Conservation (phyloP, 73 alveolate species). For the Paramecium tetraurelia region DNA sequence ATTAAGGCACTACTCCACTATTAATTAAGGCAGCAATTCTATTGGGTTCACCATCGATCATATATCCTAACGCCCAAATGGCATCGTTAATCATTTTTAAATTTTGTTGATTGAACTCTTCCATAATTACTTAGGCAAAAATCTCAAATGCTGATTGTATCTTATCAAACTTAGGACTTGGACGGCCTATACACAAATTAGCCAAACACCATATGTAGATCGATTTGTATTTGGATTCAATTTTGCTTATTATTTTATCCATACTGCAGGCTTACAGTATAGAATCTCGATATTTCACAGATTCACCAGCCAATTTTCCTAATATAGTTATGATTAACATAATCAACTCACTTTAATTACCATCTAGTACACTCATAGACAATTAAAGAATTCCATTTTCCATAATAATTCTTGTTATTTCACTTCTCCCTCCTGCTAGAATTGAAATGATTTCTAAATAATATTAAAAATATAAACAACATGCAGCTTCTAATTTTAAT, state of each 20-base stretch:
- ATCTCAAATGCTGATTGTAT: not conserved
- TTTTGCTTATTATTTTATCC: not conserved
- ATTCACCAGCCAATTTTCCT: slow-evolving; percentile 12
- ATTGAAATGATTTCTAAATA: not conserved
- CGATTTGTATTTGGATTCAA: not conserved
- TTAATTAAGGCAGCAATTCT: not conserved
- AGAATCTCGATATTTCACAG: not conserved
- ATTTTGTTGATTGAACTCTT: not conserved
- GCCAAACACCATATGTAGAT: not conserved
- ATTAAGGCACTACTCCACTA: not conserved
- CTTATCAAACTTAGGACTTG: not conserved
- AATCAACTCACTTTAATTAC: not conserved
- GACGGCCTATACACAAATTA: not conserved
- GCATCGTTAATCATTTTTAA: slow-evolving; percentile 5
- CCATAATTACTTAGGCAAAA: not conserved
- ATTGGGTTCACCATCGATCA: not conserved
- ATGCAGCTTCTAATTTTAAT: not conserved
- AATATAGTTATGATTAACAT: not conserved
- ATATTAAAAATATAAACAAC: not conserved
- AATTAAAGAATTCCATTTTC: not conserved
- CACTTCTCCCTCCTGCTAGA: not conserved
- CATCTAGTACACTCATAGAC: not conserved
- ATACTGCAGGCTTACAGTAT: not conserved
- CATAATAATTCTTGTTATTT: not conserved
- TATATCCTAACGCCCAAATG: slow-evolving; percentile 6